These are phyloP conservation scores for Blastomyces gilchristii DNA, from an alignment of 2,329 filamentous ascomycete species.

Conservation along the genomic window DNA sequence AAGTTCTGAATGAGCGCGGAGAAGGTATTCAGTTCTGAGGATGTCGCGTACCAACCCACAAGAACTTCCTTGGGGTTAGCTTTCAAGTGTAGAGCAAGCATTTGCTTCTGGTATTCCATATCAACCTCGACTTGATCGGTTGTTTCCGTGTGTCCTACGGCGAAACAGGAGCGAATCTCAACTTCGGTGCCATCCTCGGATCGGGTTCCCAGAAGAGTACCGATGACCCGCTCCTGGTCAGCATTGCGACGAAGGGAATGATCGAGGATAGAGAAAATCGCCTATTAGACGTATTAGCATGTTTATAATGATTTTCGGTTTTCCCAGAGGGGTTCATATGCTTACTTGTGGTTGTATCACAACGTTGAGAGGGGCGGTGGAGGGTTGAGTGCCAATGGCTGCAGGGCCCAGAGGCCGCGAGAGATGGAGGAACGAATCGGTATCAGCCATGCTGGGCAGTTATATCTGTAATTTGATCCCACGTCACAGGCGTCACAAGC, in stretches of 20 bases:
- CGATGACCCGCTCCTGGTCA: slow-evolving; percentile 92
- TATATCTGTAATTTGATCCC: neutral
- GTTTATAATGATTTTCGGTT: neutral
- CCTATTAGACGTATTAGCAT: slow-evolving; percentile 31
- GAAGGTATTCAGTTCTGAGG: slow-evolving; percentile 94
- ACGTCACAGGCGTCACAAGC: slow-evolving; percentile 4
- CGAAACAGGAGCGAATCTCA: slow-evolving; percentile 92
- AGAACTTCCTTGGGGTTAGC: slow-evolving; percentile 88
- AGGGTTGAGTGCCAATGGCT: slow-evolving; percentile 66
- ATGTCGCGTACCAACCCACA: slow-evolving; percentile 97
- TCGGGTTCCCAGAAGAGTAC: slow-evolving; percentile 82
- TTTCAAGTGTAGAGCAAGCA: slow-evolving; percentile 89
- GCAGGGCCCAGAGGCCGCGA: slow-evolving; percentile 82
- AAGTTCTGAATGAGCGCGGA: slow-evolving; percentile 99
- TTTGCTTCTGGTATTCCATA: slow-evolving; percentile 99
- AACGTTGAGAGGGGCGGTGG: slow-evolving; percentile 84
- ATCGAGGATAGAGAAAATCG: slow-evolving; percentile 62
- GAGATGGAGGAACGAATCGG: slow-evolving; percentile 86
- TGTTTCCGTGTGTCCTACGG: slow-evolving; percentile 96
- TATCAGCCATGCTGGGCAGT: slow-evolving; percentile 60
- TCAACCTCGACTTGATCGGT: slow-evolving; percentile 98
- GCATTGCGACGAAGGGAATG: slow-evolving; percentile 86
- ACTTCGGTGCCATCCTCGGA: slow-evolving; percentile 96
- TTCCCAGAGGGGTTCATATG: neutral
- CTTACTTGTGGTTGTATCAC: slow-evolving; percentile 90